Base-by-base conservation (phyloP, 208 protist species). In the Naegleria lovaniensis region DNA sequence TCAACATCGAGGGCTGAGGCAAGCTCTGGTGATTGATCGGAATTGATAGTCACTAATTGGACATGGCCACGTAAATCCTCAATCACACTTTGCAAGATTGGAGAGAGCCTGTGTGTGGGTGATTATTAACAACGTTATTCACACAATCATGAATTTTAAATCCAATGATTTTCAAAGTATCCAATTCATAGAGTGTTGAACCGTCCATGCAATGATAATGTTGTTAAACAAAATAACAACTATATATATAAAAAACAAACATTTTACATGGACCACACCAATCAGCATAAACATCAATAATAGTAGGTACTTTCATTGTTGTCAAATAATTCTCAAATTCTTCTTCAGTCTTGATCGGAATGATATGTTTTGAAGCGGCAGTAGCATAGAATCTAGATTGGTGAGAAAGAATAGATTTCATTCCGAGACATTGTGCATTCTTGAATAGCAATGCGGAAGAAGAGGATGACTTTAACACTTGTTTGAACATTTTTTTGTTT, bases 251-350 rank as follows among this genome's bases (percentile, higher is more conserved):
- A 9, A 36, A 79, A 13, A 79, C 67, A 36, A 36, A 85, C 38
- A 43, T 85, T 29, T 43, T 39, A 43, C 79, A 85, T 85, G 79
- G 79, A 43, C 79, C 79, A 85, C 79, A 85, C 79, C 79, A 85
- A 43, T 85, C 79, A 43, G 79, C 79, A 85, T 85, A 85, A 43
- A 85, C 79, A 85, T 85, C 79, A 43, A 85, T 29, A 29, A 85
- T 19, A 3, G 41, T 4, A 43, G 79, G 79, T 5, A n/a, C 22
- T 85, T 33, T 85, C 19, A 38, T 29, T 16, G 11, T 9, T 25
- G 38, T 85, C 2, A 85, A 5, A 39, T 43, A 13, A 2, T 85
- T 43, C 9, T 43, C 36, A 25, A 43, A 85, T 36, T 79, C 25
- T 13, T 79, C 29, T 36, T 79, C 67, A 79, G 11, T 29, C 55